Base-by-base conservation (phyloP, 306 rosid genomes). In the Alnus glutinosa region DNA sequence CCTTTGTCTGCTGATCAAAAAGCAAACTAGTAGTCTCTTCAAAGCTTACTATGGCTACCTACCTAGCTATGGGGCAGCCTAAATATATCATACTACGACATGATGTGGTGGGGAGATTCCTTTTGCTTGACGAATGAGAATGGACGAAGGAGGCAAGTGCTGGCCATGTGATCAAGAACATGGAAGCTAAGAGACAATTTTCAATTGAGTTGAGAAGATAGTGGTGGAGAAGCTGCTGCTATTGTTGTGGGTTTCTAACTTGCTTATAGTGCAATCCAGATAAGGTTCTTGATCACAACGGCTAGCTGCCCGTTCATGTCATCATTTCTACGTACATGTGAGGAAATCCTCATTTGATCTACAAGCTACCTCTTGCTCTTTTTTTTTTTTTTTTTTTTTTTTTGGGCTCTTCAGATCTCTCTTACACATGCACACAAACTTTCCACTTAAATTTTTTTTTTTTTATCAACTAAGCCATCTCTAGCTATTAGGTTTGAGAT, bases 111-210 rank as follows among this genome's bases (percentile, higher is more conserved):
- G 74, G 52, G 49, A 10, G 62, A 7, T 75, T 51, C 15, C 77
- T 61, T 76, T 82, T 46, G 75, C 85, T 82, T 82, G 46, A 82
- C 78, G 78, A 71, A 50, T 72, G 54, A 64, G 70, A 57, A 14
- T 76, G 11, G 15, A 47, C 46, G 15, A 13, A 30, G 30, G 3
- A 73, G 28, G 55, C 10, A 74, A 72, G 75, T 68, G 79, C 64
- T 16, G 78, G 47, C 80, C 84, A 81, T 59, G 77, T 69, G 80
- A 57, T 9, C 10, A 48, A 75, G 79, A 58, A 14, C 44, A 57
- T 36, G 66, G 4, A 42, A 2, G 28, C 28, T 23, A 23, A 23
- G 69, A 39, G 72, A 44, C 66, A 59, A 67, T 18, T 42, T 42
- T 9, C 7, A 67, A 14, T 67, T 3, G 9, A 77, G 13, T 3